phyloP scores from a whole-genome alignment of 306 rosid species.

The Lathyrus tuberosus region DNA sequence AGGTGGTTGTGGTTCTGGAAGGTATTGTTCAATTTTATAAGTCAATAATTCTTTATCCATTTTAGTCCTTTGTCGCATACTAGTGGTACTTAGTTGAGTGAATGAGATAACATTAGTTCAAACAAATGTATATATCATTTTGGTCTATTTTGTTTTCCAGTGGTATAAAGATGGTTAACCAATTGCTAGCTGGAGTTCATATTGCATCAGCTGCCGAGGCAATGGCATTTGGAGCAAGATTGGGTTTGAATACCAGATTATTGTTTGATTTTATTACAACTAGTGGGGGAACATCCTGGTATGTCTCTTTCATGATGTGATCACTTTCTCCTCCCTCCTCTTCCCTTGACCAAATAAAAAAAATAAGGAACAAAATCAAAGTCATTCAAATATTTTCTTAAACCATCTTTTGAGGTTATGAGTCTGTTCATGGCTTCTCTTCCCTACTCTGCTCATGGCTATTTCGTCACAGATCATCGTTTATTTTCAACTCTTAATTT shows the following conservation, averaged over 20 bases:
- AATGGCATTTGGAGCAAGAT: conserved; percentile 90
- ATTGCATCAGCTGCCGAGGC: conserved; percentile 97
- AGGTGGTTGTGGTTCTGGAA: conserved; percentile 93
- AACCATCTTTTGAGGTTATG: conserved; percentile 15
- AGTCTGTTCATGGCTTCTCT: conserved; percentile 25
- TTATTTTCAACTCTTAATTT: conserved; percentile 18
- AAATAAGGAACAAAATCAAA: conserved; percentile 6
- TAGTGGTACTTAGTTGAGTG: conserved; percentile 33
- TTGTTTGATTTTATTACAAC: conserved; percentile 73
- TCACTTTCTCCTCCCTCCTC: conserved; percentile 20
- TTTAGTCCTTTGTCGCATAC: conserved; percentile 29
- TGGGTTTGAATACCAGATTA: conserved; percentile 77
- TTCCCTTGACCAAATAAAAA: conserved; percentile 19
- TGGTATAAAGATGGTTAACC: conserved; percentile 94
- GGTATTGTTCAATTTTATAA: conserved; percentile 56
- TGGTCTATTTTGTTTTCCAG: conserved; percentile 52
- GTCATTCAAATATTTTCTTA: conserved; percentile 18
- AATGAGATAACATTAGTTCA: not conserved
- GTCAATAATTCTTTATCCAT: conserved; percentile 28
- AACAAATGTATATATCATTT: conserved; percentile 22
- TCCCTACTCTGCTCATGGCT: conserved; percentile 23
- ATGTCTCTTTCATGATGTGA: conserved; percentile 35
- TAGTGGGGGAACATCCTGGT: conserved; percentile 93
- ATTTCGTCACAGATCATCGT: conserved; percentile 20
- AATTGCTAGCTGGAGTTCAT: conserved; percentile 98